Evolutionary conservation across 805 yeast species (phyloP), one percentile per base, ranked within the genome.

Genomic region (Torulaspora microellipsoides): DNA sequence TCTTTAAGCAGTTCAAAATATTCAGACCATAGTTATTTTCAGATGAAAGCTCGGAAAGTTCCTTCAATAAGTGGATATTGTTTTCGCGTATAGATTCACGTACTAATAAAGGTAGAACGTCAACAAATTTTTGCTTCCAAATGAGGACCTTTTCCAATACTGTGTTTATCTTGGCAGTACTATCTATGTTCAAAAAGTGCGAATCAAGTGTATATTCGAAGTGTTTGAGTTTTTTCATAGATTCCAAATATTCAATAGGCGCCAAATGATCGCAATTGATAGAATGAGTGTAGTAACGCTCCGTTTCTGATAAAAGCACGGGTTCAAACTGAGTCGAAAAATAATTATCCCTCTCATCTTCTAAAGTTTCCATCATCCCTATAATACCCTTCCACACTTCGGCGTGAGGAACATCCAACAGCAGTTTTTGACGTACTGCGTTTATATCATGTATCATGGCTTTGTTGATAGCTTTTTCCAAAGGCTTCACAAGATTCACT

Each of bases 301-400:
- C 75, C 1, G 91, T 77, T 27, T 72, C 72, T 3, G 67, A 58
- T 39, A 86, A 55, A 34, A 86, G 72, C 38, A 60, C 65, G 0
- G 87, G 89, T 53, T 87, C 95, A 59, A 89, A 84, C 34, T 67
- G 72, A 14, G 70, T 73, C 20, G 71, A 67, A 56, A 84, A 88
- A 50, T 79, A 83, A 42, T 76, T 81, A 45, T 81, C 89, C 29
- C 58, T 53, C n/a, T 54, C 58, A 42, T 68, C 70, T 44, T 78
- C 83, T 29, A 86, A 64, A 34, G 81, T 66, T 55, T 86, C 93
- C 59, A 86, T 72, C 89, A 90, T 85, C 33, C 70, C 71, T 12
- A 87, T 73, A 8, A 79, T 62, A 27, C 82, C 73, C 50, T 81
- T 80, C 47, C 88, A 73, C 73, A 40, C 20, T 8, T 27, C 39